These are phyloP conservation scores for Eucommia ulmoides DNA, from an alignment of 257 asterid species.

Conservation along the genomic window DNA sequence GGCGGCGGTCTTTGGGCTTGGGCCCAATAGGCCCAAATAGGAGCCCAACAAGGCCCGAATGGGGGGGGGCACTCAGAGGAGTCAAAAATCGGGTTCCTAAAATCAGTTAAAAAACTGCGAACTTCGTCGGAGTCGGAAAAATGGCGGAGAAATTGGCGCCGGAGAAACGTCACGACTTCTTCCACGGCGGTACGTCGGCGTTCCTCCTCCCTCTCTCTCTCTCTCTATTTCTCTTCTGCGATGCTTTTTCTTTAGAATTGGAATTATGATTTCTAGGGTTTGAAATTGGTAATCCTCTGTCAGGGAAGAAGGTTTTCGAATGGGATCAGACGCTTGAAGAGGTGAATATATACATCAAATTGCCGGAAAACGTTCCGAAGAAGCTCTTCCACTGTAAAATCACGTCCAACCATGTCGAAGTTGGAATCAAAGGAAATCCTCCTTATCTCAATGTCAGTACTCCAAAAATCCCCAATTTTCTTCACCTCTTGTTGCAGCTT, in stretches of 20 bases:
- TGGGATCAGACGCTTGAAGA: constrained; percentile 99
- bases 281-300: constrained; percentile 10
- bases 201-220: too few relatives aligned
- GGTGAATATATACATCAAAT: constrained; percentile 79
- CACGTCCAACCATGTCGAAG: constrained; percentile 71
- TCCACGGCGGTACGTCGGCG: constrained; percentile 64
- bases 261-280: not conserved
- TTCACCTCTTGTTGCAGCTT: not conserved
- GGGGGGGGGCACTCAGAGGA: too few relatives aligned
- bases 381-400: constrained; percentile 67
- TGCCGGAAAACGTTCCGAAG: constrained; percentile 75
- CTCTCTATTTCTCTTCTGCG: not conserved
- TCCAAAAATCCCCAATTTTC: not conserved
- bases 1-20: too few relatives aligned
- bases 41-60: too few relatives aligned
- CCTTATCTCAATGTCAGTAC: constrained; percentile 79
- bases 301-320: constrained; percentile 90
- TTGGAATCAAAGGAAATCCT: constrained; percentile 95
- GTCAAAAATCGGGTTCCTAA: too few relatives aligned
- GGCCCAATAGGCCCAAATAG: too few relatives aligned
- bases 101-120: too few relatives aligned
- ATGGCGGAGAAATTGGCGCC: constrained; percentile 28
- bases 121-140: too few relatives aligned
- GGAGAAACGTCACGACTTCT: constrained; percentile 57
- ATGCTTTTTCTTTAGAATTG: not conserved